Conservation (phyloP, 495 filamentous ascomycete species). For the Aspergillus funiculosus region DNA sequence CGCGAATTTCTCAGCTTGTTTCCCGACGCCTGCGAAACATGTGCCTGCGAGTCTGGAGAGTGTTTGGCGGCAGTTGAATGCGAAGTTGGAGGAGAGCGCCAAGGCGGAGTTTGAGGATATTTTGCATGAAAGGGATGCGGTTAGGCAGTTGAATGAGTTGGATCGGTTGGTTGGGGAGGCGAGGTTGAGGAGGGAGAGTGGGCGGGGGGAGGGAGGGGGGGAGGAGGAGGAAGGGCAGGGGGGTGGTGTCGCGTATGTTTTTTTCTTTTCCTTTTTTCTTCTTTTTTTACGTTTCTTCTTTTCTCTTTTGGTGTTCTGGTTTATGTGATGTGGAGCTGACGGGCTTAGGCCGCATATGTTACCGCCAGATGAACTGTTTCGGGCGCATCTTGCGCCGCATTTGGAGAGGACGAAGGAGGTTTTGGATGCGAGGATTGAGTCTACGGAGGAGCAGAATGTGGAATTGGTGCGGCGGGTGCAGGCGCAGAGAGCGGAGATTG, state of each 20-base stretch:
- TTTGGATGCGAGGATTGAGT: conserved; percentile 56
- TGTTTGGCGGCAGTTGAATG: conserved; percentile 66
- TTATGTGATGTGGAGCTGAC: neutral
- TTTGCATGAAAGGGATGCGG: conserved; percentile 60
- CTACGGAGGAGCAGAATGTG: conserved; percentile 58
- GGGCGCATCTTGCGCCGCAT: conserved; percentile 66
- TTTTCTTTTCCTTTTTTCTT: conserved; percentile 3
- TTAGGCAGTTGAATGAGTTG: conserved; percentile 72
- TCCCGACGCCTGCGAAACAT: conserved; percentile 70
- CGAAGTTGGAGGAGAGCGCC: conserved; percentile 55
- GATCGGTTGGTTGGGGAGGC: conserved; percentile 72
- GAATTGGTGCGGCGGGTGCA: conserved; percentile 55
- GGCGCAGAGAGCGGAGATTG: conserved; percentile 68
- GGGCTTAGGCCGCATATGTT: conserved; percentile 64
- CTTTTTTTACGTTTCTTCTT: neutral
- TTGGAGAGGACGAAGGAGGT: conserved; percentile 54
- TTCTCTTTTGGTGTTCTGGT: conserved; percentile 2
- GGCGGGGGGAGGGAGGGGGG: conserved; percentile 11
- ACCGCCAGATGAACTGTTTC: conserved; percentile 58
- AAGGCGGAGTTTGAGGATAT: conserved; percentile 72
- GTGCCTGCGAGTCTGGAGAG: conserved; percentile 60
- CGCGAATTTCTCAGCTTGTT: conserved; percentile 78
- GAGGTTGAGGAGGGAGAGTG: conserved; percentile 46
- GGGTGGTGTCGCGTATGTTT: conserved; percentile 35
- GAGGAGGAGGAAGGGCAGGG: conserved; percentile 18